These are phyloP conservation scores for Saussurea involucrata DNA, from an alignment of 129 eudicot genomes.

Conservation along the genomic window DNA sequence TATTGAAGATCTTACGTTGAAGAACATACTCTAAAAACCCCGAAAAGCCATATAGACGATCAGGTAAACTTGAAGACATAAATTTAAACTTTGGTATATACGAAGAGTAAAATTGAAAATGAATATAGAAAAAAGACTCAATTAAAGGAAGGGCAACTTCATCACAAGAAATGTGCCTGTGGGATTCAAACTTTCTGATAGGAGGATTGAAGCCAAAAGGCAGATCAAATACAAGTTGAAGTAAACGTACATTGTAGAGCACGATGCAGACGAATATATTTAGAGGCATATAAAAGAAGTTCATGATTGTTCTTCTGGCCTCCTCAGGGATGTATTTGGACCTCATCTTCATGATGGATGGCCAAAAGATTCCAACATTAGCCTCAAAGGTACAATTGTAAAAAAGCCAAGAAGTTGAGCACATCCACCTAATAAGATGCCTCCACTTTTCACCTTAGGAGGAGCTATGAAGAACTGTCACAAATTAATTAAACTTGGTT, in stretches of 20 bases:
- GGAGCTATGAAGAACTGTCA: slow-evolving; percentile 70
- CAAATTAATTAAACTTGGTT: slow-evolving; percentile 9
- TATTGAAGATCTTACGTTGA: no score
- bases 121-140: no score
- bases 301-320: slow-evolving; percentile 99
- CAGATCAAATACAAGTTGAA: neutral
- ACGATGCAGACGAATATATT: slow-evolving; percentile 92
- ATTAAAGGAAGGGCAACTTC: no score
- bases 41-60: no score
- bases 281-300: slow-evolving; percentile 97
- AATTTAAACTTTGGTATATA: no score
- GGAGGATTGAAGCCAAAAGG: neutral
- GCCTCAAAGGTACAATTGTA: slow-evolving; percentile 90
- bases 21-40: no score
- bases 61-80: no score
- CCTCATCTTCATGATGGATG: slow-evolving; percentile 99
- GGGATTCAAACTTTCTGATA: neutral
- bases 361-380: slow-evolving; percentile 97
- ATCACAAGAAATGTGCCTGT: neutral
- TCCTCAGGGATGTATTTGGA: slow-evolving; percentile 98
- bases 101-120: no score
- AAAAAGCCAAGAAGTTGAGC: slow-evolving; percentile 89
- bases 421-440: slow-evolving; percentile 70
- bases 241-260: slow-evolving; percentile 79
- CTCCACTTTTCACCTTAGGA: slow-evolving; percentile 56